Conservation (phyloP, 2,329 filamentous ascomycete genomes). For the Didymella exigua region DNA sequence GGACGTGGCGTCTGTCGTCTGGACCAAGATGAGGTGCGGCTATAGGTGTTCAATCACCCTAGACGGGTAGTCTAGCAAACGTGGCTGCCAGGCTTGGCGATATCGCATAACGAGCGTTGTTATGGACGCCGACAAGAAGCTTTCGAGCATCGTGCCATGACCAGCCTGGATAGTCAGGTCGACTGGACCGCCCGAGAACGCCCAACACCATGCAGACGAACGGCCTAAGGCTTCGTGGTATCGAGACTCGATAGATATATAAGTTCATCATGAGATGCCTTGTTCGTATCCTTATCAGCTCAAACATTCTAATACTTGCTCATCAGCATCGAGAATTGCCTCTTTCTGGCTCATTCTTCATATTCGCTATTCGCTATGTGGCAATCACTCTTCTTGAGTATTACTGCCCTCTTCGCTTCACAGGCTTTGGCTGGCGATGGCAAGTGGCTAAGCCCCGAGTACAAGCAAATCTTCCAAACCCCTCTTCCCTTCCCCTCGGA, state of each 20-base stretch:
- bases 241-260: conserved; percentile 11
- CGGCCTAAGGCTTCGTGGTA: background rate
- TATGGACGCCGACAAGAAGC: conserved; percentile 1
- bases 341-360: background rate
- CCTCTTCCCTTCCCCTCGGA: conserved; percentile 55
- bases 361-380: conserved; percentile 19
- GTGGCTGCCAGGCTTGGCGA: conserved; percentile 15
- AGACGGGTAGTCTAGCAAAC: conserved; percentile 12
- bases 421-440: conserved; percentile 28
- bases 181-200: conserved; percentile 12
- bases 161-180: conserved; percentile 1
- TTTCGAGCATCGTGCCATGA: conserved; percentile 7
- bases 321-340: conserved; percentile 3
- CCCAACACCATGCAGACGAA: background rate
- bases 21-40: conserved; percentile 1
- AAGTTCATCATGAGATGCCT: conserved; percentile 7
- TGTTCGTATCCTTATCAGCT: background rate
- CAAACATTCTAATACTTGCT: conserved; percentile 19
- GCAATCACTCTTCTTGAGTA: conserved; percentile 18
- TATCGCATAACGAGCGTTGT: background rate
- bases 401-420: conserved; percentile 22
- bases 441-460: conserved; percentile 43
- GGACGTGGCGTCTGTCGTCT: conserved; percentile 5
- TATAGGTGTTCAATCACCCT: background rate
- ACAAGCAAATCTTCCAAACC: conserved; percentile 46